phyloP scores from a whole-genome alignment of 164 flowering plant species.

The Platanus orientalis region DNA sequence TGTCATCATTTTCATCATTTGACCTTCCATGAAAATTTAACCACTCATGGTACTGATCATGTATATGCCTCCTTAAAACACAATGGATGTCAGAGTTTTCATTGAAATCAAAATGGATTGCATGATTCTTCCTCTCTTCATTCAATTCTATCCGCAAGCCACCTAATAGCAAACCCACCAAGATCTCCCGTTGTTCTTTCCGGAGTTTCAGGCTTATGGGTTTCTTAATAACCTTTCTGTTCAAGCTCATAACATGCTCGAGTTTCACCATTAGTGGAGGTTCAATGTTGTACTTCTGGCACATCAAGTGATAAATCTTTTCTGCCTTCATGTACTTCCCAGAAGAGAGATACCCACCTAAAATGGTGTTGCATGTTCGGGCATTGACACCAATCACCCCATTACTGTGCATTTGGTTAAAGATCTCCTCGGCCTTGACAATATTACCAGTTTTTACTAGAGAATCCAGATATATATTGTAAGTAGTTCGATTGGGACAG shows the following conservation, averaged over 20 bases:
- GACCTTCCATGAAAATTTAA: conserved; percentile 34
- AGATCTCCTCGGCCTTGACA: conserved; percentile 66
- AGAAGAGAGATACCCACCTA: conserved; percentile 49
- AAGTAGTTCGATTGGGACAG: conserved; percentile 54
- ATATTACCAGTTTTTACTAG: conserved; percentile 52
- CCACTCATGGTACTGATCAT: conserved; percentile 71
- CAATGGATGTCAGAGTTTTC: conserved; percentile 40
- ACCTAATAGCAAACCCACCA: conserved; percentile 81
- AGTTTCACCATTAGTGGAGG: conserved; percentile 59
- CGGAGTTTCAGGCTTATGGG: conserved; percentile 61
- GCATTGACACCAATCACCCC: conserved; percentile 54
- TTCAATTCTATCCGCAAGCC: conserved; percentile 62
- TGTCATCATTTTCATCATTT: conserved; percentile 32
- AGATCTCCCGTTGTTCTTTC: conserved; percentile 73
- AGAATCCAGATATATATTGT: conserved; percentile 66
- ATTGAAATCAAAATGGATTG: conserved; percentile 54
- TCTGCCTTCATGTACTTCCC: conserved; percentile 60
- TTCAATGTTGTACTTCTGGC: conserved; percentile 72
- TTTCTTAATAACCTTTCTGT: conserved; percentile 44
- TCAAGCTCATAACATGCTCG: conserved; percentile 50
- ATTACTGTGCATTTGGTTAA: conserved; percentile 53
- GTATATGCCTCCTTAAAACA: conserved; percentile 53
- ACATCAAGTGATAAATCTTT: conserved; percentile 64
- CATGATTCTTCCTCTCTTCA: conserved; percentile 51
- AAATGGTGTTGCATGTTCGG: conserved; percentile 65